These are phyloP conservation scores for Phytophthora sp. DNA, from an alignment of 352 stramenopile species.

Conservation along the genomic window DNA sequence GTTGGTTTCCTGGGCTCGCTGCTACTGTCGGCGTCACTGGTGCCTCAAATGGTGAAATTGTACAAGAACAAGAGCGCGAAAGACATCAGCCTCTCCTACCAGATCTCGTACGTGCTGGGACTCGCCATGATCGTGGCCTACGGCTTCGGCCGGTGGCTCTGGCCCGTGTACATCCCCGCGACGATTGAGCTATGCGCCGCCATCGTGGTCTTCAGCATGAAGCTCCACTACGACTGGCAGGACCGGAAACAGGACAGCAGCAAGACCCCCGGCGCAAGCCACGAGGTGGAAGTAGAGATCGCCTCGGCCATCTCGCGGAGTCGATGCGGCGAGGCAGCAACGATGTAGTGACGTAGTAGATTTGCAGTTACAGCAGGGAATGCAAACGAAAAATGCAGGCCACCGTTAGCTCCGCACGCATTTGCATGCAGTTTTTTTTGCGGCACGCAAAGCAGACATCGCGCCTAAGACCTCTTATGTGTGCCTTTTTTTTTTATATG, in stretches of 20 bases:
- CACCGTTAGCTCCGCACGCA: neutral
- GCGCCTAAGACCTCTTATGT: slow-evolving; percentile 27
- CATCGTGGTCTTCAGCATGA: slow-evolving; percentile 50
- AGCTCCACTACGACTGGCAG: slow-evolving; percentile 48
- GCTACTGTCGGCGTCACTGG: slow-evolving; percentile 46
- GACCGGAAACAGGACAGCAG: slow-evolving; percentile 16
- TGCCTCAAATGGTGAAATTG: slow-evolving; percentile 57
- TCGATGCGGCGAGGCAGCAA: slow-evolving; percentile 13
- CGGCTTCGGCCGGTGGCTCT: slow-evolving; percentile 52
- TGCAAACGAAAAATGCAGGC: neutral
- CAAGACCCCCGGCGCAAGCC: slow-evolving; percentile 29
- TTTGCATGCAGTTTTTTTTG: neutral
- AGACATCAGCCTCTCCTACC: slow-evolving; percentile 55
- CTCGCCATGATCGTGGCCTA: slow-evolving; percentile 50
- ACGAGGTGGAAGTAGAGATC: slow-evolving; percentile 29
- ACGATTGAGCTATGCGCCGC: slow-evolving; percentile 48
- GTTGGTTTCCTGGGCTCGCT: slow-evolving; percentile 55
- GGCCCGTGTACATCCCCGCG: slow-evolving; percentile 63
- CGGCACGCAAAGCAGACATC: slow-evolving; percentile 20
- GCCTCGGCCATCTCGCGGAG: slow-evolving; percentile 18
- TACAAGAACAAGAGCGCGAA: slow-evolving; percentile 62
- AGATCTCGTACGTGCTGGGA: slow-evolving; percentile 50
- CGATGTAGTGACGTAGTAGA: slow-evolving; percentile 1
- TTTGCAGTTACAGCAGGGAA: neutral
- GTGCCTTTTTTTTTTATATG: too few species aligned